Conservation (phyloP, 2,329 filamentous ascomycete genomes). For the Pezicula radicicola region DNA sequence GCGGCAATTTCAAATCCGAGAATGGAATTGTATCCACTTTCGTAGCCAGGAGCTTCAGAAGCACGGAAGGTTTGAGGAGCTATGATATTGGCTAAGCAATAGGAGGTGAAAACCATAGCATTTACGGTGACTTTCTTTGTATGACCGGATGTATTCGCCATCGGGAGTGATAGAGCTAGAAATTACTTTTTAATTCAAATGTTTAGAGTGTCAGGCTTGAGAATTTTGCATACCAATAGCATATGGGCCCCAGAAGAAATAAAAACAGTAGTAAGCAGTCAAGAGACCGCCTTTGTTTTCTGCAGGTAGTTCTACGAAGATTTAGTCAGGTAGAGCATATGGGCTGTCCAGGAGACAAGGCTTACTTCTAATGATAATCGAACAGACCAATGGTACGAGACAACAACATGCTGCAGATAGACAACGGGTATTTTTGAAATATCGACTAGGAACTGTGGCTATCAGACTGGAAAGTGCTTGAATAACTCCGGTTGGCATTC, state of each 20-base stretch:
- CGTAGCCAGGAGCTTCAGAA: background rate
- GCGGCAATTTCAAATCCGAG: background rate
- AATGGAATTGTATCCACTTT: background rate
- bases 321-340: background rate
- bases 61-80: background rate
- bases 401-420: background rate
- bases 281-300: background rate
- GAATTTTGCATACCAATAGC: background rate
- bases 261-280: background rate
- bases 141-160: background rate
- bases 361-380: background rate
- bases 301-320: background rate
- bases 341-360: background rate
- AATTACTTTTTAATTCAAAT: background rate
- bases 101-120: background rate
- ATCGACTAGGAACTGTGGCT: background rate
- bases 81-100: background rate
- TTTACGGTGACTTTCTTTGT: background rate
- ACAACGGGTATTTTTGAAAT: background rate
- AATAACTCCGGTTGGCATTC: conserved; percentile 1
- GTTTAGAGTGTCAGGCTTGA: background rate
- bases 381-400: background rate
- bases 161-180: background rate
- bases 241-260: conserved; percentile 1
- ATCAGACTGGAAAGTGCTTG: background rate